These are phyloP conservation scores for Pecoramyces ruminantium DNA, from an alignment of 192 early-diverging fungal genomes.

Conservation along the genomic window DNA sequence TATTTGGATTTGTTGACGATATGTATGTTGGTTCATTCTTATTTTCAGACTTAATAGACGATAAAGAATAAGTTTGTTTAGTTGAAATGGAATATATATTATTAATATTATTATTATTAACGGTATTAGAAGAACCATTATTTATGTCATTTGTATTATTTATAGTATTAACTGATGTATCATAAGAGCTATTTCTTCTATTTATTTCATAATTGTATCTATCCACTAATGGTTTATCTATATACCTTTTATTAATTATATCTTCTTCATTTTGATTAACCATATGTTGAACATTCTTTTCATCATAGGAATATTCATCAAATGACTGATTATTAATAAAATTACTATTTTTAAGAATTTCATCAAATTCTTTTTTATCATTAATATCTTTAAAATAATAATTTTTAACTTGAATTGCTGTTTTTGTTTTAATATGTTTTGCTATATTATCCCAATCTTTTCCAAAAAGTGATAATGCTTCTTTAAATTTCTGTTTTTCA, in stretches of 20 bases:
- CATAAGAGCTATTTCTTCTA: background rate
- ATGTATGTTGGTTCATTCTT: background rate
- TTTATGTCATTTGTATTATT: background rate
- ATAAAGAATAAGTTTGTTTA: background rate
- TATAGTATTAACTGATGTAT: background rate
- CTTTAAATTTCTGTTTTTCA: conserved; percentile 56
- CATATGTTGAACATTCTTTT: background rate
- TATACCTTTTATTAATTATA: background rate
- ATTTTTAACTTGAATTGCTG: conserved; percentile 66
- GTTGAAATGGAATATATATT: background rate
- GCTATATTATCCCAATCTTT: conserved; percentile 65
- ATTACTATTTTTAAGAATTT: background rate
- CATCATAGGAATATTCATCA: background rate
- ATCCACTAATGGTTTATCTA: background rate
- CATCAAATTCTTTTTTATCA: background rate
- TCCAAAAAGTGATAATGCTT: conserved; percentile 41
- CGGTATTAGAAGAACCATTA: background rate
- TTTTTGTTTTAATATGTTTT: conserved; percentile 54
- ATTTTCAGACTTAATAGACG: background rate
- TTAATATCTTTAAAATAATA: conserved; percentile 38
- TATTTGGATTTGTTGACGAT: background rate
- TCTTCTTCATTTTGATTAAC: background rate
- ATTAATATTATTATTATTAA: background rate
- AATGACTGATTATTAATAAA: background rate
- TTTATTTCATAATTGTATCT: background rate